A percentile compares a stretch with the other conserved stretches of the same genome.
These are phyloP conservation scores for Gossypioides kirkii DNA, from an alignment of 345 rosid species.

Conservation along the genomic window DNA sequence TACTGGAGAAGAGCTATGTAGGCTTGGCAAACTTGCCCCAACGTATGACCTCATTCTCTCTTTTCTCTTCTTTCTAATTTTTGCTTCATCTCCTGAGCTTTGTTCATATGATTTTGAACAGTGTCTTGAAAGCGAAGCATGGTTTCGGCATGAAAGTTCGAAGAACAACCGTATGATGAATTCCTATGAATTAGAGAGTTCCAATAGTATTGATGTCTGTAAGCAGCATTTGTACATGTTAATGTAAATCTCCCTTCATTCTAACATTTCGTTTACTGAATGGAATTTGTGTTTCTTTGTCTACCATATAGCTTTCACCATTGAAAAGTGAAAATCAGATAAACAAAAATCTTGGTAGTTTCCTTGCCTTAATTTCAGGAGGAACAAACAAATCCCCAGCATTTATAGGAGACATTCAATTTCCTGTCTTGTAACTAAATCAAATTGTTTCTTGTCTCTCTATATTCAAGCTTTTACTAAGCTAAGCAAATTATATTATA, in stretches of 20 bases:
- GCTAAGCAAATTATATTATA: not conserved
- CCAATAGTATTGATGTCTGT: not conserved
- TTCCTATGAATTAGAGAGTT: not conserved
- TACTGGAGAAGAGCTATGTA: conserved; percentile 72
- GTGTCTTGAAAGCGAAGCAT: conserved; percentile 70
- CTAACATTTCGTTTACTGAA: not conserved
- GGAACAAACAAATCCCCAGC: conserved; percentile 73
- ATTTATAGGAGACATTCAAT: conserved; percentile 72
- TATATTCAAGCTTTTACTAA: not conserved
- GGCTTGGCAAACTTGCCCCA: conserved; percentile 92
- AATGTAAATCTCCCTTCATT: not conserved
- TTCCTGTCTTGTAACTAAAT: conserved; percentile 70
- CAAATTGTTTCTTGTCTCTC: conserved; percentile 82
- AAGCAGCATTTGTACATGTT: not conserved
- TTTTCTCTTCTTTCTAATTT: not conserved
- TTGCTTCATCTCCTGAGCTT: not conserved
- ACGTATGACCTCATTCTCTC: conserved; percentile 48
- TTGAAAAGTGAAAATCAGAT: not conserved
- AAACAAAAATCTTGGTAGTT: not conserved
- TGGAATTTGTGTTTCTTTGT: not conserved
- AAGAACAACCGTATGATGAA: conserved; percentile 34
- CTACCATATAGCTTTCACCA: not conserved
- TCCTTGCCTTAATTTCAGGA: conserved; percentile 40
- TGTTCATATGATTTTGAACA: conserved; percentile 30
- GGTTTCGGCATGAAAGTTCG: conserved; percentile 92